Evolutionary conservation across 1,284 basidiomycete species (phyloP).

Genomic region (Pisolithus thermaeus): DNA sequence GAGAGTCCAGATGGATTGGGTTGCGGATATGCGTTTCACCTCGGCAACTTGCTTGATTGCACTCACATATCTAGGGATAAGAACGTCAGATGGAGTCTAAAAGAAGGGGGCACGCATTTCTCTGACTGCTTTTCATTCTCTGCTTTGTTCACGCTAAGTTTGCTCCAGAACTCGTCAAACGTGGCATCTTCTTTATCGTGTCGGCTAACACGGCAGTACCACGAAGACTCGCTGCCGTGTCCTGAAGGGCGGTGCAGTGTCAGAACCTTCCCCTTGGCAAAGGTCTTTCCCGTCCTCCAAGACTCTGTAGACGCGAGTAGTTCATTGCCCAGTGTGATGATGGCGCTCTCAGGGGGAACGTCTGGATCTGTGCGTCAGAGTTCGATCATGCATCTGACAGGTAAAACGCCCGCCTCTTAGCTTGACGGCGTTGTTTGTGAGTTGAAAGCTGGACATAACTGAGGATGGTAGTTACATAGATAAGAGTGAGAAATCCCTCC

Average conservation of each 20-base stretch:
- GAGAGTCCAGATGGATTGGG: conserved; percentile 62
- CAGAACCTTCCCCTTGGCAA: conserved; percentile 47
- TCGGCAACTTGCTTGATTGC: conserved; percentile 58
- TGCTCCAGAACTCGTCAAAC: conserved; percentile 69
- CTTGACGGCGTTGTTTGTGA: neutral
- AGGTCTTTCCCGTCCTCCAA: conserved; percentile 66
- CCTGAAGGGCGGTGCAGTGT: conserved; percentile 48
- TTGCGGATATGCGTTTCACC: conserved; percentile 57
- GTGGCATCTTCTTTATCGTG: conserved; percentile 58
- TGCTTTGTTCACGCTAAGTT: conserved; percentile 59
- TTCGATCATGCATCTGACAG: neutral
- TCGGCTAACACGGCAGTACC: conserved; percentile 63
- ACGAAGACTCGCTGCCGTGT: conserved; percentile 49
- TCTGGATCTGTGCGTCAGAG: conserved; percentile 30
- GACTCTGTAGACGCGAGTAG: conserved; percentile 47
- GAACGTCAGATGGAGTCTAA: conserved; percentile 1
- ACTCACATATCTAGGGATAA: conserved; percentile 49
- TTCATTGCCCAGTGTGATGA: conserved; percentile 48
- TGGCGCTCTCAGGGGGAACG: conserved; percentile 53
- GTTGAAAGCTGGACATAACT: neutral
- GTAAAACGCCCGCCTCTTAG: neutral
- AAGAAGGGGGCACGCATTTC: neutral
- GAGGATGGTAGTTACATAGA: too few species aligned
- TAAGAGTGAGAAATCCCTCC: too few species aligned
- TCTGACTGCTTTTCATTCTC: conserved; percentile 59